phyloP scores from a whole-genome alignment of 2,329 filamentous ascomycete genomes.

The Cephalotrichum gorgonifer region DNA sequence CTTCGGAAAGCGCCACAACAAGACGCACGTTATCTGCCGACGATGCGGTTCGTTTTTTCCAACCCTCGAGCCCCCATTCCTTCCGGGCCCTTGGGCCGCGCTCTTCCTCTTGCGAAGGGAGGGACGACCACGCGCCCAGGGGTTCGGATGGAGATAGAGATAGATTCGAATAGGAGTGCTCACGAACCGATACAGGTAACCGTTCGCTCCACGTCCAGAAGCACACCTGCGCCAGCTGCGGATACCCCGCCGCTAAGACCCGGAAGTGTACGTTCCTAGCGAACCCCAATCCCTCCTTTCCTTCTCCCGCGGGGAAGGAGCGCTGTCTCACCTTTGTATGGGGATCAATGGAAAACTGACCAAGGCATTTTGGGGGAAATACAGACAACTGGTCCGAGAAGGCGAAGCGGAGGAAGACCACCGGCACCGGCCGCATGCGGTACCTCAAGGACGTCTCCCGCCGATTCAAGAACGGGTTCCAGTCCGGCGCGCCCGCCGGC shows the following conservation, averaged over 20 bases:
- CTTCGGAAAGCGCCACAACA: conserved; percentile 72
- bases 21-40: conserved; percentile 97
- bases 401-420: conserved; percentile 99
- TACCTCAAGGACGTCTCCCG: conserved; percentile 88
- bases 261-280: conserved; percentile 79
- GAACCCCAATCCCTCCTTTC: not conserved
- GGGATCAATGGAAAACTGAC: not conserved
- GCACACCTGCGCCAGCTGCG: conserved; percentile 91
- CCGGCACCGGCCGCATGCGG: conserved; percentile 90
- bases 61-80: too few species aligned
- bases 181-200: conserved; percentile 50
- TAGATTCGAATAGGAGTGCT: not conserved
- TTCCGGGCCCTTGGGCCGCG: not conserved
- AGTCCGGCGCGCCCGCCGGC: conserved; percentile 76
- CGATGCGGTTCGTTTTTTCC: conserved; percentile 72
- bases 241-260: conserved; percentile 94
- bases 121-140: not conserved
- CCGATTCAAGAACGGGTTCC: conserved; percentile 98
- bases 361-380: not conserved
- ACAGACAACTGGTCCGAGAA: conserved; percentile 99
- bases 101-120: not conserved
- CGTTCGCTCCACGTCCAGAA: conserved; percentile 99
- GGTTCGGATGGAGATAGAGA: too few species aligned
- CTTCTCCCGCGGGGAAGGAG: not conserved
- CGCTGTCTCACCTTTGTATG: not conserved